These are phyloP conservation scores for Mortierella claussenii DNA, from an alignment of 192 early-diverging fungal species.

Conservation along the genomic window DNA sequence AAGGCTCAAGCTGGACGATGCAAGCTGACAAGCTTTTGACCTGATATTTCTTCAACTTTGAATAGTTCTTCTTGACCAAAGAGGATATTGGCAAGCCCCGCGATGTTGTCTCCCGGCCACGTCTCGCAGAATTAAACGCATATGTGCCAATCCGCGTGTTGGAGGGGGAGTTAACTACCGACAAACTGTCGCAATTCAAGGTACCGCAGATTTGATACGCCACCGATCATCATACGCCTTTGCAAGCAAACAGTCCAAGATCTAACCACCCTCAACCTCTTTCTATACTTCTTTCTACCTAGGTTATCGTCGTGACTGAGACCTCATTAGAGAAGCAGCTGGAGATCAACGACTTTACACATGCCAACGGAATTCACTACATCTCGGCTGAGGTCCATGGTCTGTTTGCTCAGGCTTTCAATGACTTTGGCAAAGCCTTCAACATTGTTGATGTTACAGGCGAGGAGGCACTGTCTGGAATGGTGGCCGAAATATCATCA, in stretches of 20 bases:
- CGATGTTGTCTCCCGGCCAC: constrained; percentile 77
- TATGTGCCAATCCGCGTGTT: constrained; percentile 95
- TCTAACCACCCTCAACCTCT: background rate
- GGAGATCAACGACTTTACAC: constrained; percentile 86
- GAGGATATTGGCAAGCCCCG: constrained; percentile 91
- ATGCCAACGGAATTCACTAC: constrained; percentile 79
- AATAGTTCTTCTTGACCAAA: constrained; percentile 88
- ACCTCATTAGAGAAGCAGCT: constrained; percentile 79
- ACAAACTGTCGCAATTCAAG: constrained; percentile 68
- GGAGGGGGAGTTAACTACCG: constrained; percentile 80
- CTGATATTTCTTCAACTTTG: background rate
- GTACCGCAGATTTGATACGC: too few relatives aligned
- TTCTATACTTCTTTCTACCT: background rate
- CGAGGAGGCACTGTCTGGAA: constrained; percentile 91
- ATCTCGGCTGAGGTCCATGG: constrained; percentile 91
- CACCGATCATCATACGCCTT: too few relatives aligned
- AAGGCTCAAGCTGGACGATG: too few relatives aligned
- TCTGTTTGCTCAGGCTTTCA: constrained; percentile 94
- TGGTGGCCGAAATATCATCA: constrained; percentile 86
- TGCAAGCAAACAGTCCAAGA: background rate
- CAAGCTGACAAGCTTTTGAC: too few relatives aligned
- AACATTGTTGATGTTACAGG: constrained; percentile 89
- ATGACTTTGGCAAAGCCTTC: constrained; percentile 96
- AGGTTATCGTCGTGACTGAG: constrained; percentile 93
- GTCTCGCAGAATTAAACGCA: constrained; percentile 94